Percentiles rank a stretch among this genome's conserved stretches.
Conservation (phyloP, 495 filamentous ascomycete species). For the Penicillium ochrochloron region DNA sequence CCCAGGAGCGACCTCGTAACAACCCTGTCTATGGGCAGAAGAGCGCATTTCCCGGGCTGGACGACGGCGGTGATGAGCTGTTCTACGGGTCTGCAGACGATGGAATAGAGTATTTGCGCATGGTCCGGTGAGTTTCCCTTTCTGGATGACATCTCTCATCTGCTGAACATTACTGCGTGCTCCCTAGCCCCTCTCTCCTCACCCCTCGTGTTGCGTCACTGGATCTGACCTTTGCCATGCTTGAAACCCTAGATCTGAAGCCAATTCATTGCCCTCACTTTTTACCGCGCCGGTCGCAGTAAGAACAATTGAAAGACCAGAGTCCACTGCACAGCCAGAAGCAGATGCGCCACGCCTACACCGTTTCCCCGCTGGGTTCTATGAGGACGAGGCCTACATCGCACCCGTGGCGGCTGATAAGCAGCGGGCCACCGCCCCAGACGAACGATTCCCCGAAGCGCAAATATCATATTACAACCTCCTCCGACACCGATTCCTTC, state of each 20-base stretch:
- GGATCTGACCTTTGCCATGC: slow-evolving; percentile 19
- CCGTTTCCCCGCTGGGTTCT: slow-evolving; percentile 23
- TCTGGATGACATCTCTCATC: slow-evolving; percentile 15
- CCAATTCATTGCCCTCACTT: slow-evolving; percentile 68
- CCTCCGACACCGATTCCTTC: slow-evolving; percentile 62
- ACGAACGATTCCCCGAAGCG: slow-evolving; percentile 46
- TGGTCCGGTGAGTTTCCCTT: slow-evolving; percentile 72
- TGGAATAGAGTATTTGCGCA: slow-evolving; percentile 75
- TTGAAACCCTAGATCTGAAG: slow-evolving; percentile 64
- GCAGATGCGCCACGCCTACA: neutral
- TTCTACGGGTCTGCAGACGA: slow-evolving; percentile 58
- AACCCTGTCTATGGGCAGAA: slow-evolving; percentile 77
- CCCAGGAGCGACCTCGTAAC: slow-evolving; percentile 51
- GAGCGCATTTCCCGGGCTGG: slow-evolving; percentile 76
- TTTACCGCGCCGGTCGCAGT: slow-evolving; percentile 52
- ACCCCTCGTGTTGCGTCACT: slow-evolving; percentile 10
- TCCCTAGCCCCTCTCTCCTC: slow-evolving; percentile 15
- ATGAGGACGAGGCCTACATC: slow-evolving; percentile 31
- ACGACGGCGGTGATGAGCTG: slow-evolving; percentile 56
- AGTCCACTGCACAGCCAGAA: neutral
- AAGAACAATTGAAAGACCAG: neutral
- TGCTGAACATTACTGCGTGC: slow-evolving; percentile 30
- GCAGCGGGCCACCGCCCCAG: neutral
- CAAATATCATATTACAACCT: slow-evolving; percentile 66
- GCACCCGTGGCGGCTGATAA: slow-evolving; percentile 20